Percentiles rank a stretch among this genome's conserved stretches.
Conservation (phyloP, 2,329 filamentous ascomycete genomes). For the Dothistroma septosporum region DNA sequence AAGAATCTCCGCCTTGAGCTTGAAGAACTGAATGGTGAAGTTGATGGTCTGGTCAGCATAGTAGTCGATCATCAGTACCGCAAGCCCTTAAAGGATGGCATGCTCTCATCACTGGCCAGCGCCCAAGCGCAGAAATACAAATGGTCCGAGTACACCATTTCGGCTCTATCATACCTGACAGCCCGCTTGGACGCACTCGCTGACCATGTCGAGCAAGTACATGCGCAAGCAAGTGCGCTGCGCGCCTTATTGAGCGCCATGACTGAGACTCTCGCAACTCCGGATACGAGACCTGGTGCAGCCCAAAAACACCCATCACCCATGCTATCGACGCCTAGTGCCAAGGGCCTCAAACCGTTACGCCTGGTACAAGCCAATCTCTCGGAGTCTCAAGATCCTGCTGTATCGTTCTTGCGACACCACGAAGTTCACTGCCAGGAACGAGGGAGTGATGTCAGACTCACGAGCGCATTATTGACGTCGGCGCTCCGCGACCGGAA, state of each 20-base stretch:
- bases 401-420: constrained; percentile 27
- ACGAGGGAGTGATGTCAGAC: constrained; percentile 13
- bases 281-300: constrained; percentile 13
- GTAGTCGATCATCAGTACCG: constrained; percentile 64
- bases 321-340: neutral
- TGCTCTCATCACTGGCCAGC: constrained; percentile 37
- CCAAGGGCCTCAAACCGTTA: constrained; percentile 31
- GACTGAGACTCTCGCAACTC: constrained; percentile 14
- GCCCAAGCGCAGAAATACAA: constrained; percentile 34
- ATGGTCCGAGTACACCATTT: constrained; percentile 43
- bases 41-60: constrained; percentile 67
- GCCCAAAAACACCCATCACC: constrained; percentile 18
- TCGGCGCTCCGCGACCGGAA: constrained; percentile 33
- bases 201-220: constrained; percentile 27
- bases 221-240: constrained; percentile 26
- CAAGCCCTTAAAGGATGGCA: constrained; percentile 52
- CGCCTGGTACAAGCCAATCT: constrained; percentile 31
- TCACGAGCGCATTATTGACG: constrained; percentile 26
- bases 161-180: constrained; percentile 42
- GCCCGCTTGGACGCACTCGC: constrained; percentile 29
- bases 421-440: constrained; percentile 27
- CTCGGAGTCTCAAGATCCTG: constrained; percentile 30
- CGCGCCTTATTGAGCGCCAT: constrained; percentile 24
- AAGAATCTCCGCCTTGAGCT: constrained; percentile 59
- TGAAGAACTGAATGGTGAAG: constrained; percentile 65